These are phyloP conservation scores for Paspalum notatum DNA, from an alignment of 176 grass and related monocot genomes.

Conservation along the genomic window DNA sequence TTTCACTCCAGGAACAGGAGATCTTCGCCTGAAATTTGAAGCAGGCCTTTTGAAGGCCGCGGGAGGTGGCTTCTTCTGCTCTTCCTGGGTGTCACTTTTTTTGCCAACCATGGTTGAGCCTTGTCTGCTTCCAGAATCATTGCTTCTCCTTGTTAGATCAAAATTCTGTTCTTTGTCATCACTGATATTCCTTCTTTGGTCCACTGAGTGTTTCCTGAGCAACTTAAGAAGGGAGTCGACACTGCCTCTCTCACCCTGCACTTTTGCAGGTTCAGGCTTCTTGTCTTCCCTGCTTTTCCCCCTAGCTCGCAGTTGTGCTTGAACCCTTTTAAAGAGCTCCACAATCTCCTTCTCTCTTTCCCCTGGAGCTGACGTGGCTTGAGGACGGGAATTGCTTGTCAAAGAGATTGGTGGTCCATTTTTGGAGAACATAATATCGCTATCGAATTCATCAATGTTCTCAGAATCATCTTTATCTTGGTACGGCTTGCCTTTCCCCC, in stretches of 20 bases:
- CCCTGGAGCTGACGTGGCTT: conserved; percentile 53
- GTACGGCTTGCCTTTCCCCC: conserved; percentile 50
- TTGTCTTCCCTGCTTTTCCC: conserved; percentile 58
- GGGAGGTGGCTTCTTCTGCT: conserved; percentile 32
- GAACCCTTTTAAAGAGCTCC: conserved; percentile 79
- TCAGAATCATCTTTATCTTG: conserved; percentile 66
- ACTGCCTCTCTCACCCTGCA: conserved; percentile 61
- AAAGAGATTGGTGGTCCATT: conserved; percentile 64
- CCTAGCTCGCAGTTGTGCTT: conserved; percentile 59
- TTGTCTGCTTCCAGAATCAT: conserved; percentile 53
- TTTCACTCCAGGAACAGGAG: conserved; percentile 72
- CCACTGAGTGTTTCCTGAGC: conserved; percentile 66
- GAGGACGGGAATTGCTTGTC: conserved; percentile 44
- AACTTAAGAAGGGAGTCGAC: conserved; percentile 72
- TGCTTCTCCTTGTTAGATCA: conserved; percentile 49
- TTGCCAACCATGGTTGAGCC: conserved; percentile 35
- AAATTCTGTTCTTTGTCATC: conserved; percentile 47
- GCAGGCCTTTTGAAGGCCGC: conserved; percentile 45
- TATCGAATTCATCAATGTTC: conserved; percentile 63
- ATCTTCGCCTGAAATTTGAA: conserved; percentile 59
- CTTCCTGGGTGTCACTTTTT: conserved; percentile 48
- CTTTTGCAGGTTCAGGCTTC: conserved; percentile 66
- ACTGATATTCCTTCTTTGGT: conserved; percentile 50
- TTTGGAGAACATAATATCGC: conserved; percentile 58
- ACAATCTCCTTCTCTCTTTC: conserved; percentile 76